Evolutionary conservation across 257 asterid species (phyloP).

Genomic region (Anisodus tanguticus): DNA sequence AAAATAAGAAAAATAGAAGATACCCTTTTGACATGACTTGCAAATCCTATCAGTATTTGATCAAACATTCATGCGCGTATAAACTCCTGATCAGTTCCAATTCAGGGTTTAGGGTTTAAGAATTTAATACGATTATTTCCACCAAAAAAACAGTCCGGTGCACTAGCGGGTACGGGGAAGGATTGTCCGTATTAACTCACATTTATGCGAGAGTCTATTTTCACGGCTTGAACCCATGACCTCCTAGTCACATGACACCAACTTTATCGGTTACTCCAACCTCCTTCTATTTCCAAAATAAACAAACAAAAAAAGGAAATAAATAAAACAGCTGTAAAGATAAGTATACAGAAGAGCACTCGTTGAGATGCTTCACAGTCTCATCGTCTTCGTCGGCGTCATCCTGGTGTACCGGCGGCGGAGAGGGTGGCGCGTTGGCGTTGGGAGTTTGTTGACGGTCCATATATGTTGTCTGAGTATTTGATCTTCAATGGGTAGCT

Average conservation of each 20-base stretch:
- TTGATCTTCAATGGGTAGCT: constrained; percentile 35
- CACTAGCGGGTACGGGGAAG: too few relatives aligned
- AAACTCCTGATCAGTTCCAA: neutral
- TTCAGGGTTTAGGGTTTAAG: constrained; percentile 39
- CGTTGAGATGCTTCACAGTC: constrained; percentile 70
- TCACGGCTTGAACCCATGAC: too few relatives aligned
- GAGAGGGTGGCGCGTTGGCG: neutral
- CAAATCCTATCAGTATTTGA: constrained; percentile 62
- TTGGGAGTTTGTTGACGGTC: constrained; percentile 25
- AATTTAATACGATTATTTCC: neutral
- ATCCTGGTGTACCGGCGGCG: constrained; percentile 47
- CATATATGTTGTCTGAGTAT: constrained; percentile 26
- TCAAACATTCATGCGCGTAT: constrained; percentile 64
- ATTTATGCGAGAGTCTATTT: too few relatives aligned
- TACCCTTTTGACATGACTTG: constrained; percentile 79
- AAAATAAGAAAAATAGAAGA: neutral
- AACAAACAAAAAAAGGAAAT: neutral
- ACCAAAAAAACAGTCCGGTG: neutral
- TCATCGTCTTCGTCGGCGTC: constrained; percentile 75
- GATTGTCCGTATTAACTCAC: too few relatives aligned
- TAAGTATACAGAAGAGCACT: constrained; percentile 73
- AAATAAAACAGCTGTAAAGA: constrained; percentile 57
- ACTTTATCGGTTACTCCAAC: too few relatives aligned
- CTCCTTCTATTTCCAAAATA: too few relatives aligned
- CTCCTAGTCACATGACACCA: too few relatives aligned